Percentiles rank a stretch among this genome's conserved stretches.
Conservation (phyloP, 2,329 filamentous ascomycete genomes). For the Diaporthe ilicicola region DNA sequence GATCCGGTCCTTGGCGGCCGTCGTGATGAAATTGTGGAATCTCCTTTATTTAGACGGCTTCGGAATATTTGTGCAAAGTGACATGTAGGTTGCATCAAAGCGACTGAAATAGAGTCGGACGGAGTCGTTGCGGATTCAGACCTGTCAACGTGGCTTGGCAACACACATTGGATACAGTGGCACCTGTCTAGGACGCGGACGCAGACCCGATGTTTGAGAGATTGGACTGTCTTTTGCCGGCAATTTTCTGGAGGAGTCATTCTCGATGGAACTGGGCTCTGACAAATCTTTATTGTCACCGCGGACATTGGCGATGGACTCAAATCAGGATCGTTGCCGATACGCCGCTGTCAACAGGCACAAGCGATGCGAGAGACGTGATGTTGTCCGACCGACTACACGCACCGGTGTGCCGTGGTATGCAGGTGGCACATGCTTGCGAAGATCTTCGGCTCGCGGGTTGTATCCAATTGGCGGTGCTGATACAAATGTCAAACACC, state of each 20-base stretch:
- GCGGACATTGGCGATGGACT: neutral
- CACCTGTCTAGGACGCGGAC: neutral
- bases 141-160: constrained; percentile 20
- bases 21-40: neutral
- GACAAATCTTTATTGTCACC: neutral
- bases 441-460: constrained; percentile 19
- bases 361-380: constrained; percentile 10
- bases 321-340: neutral
- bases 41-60: constrained; percentile 1
- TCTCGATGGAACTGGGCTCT: neutral
- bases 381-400: neutral
- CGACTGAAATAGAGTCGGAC: constrained; percentile 9
- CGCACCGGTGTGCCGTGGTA: neutral
- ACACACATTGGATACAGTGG: constrained; percentile 12
- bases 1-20: neutral
- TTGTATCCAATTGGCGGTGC: constrained; percentile 16
- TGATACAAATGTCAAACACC: constrained; percentile 31
- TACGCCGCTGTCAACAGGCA: neutral
- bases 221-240: neutral
- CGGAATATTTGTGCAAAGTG: neutral
- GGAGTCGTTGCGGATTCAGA: constrained; percentile 21
- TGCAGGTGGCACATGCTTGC: constrained; percentile 27
- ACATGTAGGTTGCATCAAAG: neutral
- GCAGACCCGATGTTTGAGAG: neutral
- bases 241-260: neutral